Evolutionary conservation across 73 alveolate genomes (phyloP).

Genomic region (Uronychia binucleata): DNA sequence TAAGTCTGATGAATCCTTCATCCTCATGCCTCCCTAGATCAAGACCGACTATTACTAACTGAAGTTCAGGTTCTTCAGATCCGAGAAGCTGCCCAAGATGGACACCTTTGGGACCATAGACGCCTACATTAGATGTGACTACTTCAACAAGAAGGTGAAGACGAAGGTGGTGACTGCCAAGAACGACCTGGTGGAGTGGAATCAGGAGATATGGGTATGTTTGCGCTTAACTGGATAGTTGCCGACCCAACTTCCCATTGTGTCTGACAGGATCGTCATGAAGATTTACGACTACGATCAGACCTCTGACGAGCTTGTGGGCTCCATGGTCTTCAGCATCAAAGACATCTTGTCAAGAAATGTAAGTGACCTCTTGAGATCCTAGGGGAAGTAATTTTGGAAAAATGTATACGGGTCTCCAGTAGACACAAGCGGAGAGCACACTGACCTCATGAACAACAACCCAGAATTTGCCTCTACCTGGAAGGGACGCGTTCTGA

Average conservation of each 20-base stretch:
- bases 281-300: constrained; percentile 63
- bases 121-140: constrained; percentile 57
- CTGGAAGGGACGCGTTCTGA: constrained; percentile 86
- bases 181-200: constrained; percentile 66
- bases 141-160: constrained; percentile 20
- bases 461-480: constrained; percentile 79
- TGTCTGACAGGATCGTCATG: constrained; percentile 59
- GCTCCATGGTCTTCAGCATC: constrained; percentile 26
- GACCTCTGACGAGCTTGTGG: constrained; percentile 43
- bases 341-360: constrained; percentile 13
- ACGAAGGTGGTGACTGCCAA: constrained; percentile 58
- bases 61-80: constrained; percentile 65
- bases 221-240: not conserved
- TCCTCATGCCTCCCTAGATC: constrained; percentile 80
- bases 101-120: constrained; percentile 60
- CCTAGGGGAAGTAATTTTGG: constrained; percentile 46
- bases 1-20: constrained; percentile 8
- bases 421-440: constrained; percentile 59
- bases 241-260: constrained; percentile 69
- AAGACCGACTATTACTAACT: constrained; percentile 72
- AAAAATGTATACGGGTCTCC: constrained; percentile 85
- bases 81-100: constrained; percentile 80
- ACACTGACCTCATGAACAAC: constrained; percentile 71
- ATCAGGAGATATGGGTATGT: constrained; percentile 45
- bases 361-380: not conserved